A percentile compares a stretch with the other conserved stretches of the same genome.
Conservation (phyloP, 179 eudicot species). For the Silene noctiflora region DNA sequence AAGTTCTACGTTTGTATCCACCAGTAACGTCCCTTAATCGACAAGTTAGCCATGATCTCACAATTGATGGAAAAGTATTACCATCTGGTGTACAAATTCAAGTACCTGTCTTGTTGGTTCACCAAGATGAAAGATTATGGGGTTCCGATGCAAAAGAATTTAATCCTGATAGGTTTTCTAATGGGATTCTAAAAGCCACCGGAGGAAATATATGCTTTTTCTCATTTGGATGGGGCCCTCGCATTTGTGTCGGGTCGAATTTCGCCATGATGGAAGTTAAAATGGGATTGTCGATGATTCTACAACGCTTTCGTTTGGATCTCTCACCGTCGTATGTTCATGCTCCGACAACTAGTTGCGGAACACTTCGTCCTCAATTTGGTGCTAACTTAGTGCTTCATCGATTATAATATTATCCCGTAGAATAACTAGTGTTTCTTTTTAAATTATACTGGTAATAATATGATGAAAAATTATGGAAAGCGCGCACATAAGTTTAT, state of each 20-base stretch:
- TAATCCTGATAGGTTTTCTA: slow-evolving; percentile 19
- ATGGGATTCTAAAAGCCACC: slow-evolving; percentile 20
- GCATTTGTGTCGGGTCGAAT: slow-evolving; percentile 24
- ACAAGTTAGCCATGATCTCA: background rate
- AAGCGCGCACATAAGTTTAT: too few relatives aligned
- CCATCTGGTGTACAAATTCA: background rate
- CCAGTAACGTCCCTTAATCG: background rate
- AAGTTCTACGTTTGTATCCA: background rate
- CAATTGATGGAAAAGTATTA: background rate
- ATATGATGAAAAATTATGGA: too few relatives aligned
- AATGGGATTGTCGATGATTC: slow-evolving; percentile 32
- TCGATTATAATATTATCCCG: too few relatives aligned
- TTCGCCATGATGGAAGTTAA: slow-evolving; percentile 20
- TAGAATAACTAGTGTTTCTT: too few relatives aligned
- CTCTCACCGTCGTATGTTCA: slow-evolving; percentile 21
- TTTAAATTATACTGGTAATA: too few relatives aligned
- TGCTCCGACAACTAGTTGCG: slow-evolving; percentile 10
- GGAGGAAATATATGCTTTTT: slow-evolving; percentile 17
- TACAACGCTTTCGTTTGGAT: slow-evolving; percentile 16
- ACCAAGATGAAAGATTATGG: slow-evolving; percentile 23
- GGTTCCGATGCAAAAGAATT: slow-evolving; percentile 38
- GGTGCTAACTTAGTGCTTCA: slow-evolving; percentile 22
- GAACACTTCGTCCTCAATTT: slow-evolving; percentile 37
- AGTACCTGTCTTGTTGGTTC: background rate
- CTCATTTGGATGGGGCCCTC: slow-evolving; percentile 26